Evolutionary conservation across 2,329 filamentous ascomycete genomes (phyloP), one percentile per base, ranked within the genome.

Genomic region (Thelonectria olida): DNA sequence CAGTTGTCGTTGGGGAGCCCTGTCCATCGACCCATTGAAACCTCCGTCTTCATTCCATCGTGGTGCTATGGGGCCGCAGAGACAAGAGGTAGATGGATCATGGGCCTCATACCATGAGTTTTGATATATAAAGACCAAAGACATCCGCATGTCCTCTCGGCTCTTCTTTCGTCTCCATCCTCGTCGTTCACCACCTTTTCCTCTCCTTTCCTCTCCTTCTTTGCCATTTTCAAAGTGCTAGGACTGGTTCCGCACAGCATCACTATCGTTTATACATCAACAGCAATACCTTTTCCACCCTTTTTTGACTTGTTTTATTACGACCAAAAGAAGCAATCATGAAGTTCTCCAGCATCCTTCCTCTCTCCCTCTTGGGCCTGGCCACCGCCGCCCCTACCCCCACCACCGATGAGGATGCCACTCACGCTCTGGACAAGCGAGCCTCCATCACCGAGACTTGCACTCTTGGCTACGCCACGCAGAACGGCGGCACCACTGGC

Each of bases 401-500:
- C 45, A 75, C 74, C 64, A 56, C 72, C 38, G 66, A 72, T 31
- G 57, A 65, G 41, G 57, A 71, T 31, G 67, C 68, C 34, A 67
- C 60, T 53, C 70, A 70, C 50, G 71, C 66, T 25, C 59, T 78
- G 12, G 64, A 67, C 63, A 78, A 77, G 72, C 73, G 75, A 47
- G 75, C 76, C 52, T 64, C 74, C 64, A 71, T 77, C 67, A 75
- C 72, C 7, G 76, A 78, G 50, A 72, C 73, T n/a, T 76, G 74
- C 56, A 58, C 71, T 54, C 67, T 79, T 41, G 76, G 77, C 7
- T 79, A 74, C 62, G 76, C 74, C 41, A 69, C 70, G 5, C 62
- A 70, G 66, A 78, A 78, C 64, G 70, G 68, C 36, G 70, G 83
- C 53, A 85, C 83, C 31, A 85, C 79, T 2, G 84, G 83, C 60